phyloP scores from a whole-genome alignment of 768 basidiomycete species.

The Russula sp. region DNA sequence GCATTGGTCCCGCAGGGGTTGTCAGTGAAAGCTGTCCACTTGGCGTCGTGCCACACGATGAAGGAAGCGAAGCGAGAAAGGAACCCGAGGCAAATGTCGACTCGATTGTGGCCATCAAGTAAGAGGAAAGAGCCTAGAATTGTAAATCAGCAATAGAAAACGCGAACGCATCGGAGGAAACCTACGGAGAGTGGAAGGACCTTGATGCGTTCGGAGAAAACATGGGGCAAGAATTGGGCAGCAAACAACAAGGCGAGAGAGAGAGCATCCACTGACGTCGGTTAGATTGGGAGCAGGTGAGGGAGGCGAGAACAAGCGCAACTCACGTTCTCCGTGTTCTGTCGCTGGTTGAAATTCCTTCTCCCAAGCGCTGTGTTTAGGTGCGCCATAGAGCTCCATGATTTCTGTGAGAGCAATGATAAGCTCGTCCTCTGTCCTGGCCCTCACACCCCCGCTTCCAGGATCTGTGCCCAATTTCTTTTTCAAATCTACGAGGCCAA shows the following conservation, averaged over 20 bases:
- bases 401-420: slow-evolving; percentile 68
- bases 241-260: slow-evolving; percentile 38
- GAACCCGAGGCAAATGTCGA: slow-evolving; percentile 49
- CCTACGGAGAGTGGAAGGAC: slow-evolving; percentile 51
- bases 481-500: slow-evolving; percentile 53
- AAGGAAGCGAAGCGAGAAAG: slow-evolving; percentile 43
- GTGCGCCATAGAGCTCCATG: slow-evolving; percentile 46
- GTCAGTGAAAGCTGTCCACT: slow-evolving; percentile 15
- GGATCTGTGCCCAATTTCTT: slow-evolving; percentile 26
- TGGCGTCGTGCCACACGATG: slow-evolving; percentile 25
- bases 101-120: slow-evolving; percentile 38
- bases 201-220: slow-evolving; percentile 47
- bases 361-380: slow-evolving; percentile 46
- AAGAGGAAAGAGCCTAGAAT: slow-evolving; percentile 31
- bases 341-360: slow-evolving; percentile 55
- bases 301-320: not conserved
- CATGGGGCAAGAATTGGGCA: slow-evolving; percentile 51
- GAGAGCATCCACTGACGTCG: slow-evolving; percentile 22
- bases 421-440: slow-evolving; percentile 53
- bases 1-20: not conserved
- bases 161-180: slow-evolving; percentile 22
- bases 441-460: slow-evolving; percentile 29
- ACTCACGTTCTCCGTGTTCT: slow-evolving; percentile 34
- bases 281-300: not conserved
- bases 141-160: slow-evolving; percentile 1